Base-by-base conservation (phyloP, 2,329 filamentous ascomycete genomes). In the Claviceps purpurea region DNA sequence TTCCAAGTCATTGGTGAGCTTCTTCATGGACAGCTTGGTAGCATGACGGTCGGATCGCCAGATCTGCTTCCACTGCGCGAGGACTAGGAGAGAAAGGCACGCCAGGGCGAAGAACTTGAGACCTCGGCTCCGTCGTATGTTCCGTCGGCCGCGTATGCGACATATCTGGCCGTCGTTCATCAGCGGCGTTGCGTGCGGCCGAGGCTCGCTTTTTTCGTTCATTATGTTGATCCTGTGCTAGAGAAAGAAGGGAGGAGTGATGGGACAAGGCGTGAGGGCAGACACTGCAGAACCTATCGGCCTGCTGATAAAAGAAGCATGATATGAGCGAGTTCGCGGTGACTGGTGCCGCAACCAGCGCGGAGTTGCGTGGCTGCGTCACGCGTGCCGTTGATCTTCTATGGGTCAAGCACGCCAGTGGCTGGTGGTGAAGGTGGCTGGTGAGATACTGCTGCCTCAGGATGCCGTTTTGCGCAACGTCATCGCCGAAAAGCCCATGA, bases 1-100 rank as follows among this genome's bases (percentile, higher is more conserved):
- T 16, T 68, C 69, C 22, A 82, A 65, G 57, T 85, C 75, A 13
- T 72, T 67, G 39, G 73, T 66, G 22, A 86, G 68, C 58, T 72
- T 75, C 46, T 74, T 65, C 22, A 72, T 55, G 1, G 80, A 83
- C 3, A 84, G 65, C 18, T 62, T 62, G 18, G 67, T 61, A 18
- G 57, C 54, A 1, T 58, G 60, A 40, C 57, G 47, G 44, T 67
- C 55, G 16, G 58, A 50, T 34, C 53, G 50, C 61, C 58, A 61
- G 4, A 74, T 56, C 55, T 75, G 73, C 56, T 61, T 63, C 72
- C 73, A 76, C 55, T 76, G 73, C 0, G 72, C 69, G 51, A 72
- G 70, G n/a, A 67, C 73, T 45, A 76, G 73, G 55, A 79, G 75
- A 34, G 65, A 65, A n/a, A 80, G 64, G 56, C 70, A 76, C 8